These are phyloP conservation scores for Verbena officinalis DNA, from an alignment of 257 asterid species.

Conservation along the genomic window DNA sequence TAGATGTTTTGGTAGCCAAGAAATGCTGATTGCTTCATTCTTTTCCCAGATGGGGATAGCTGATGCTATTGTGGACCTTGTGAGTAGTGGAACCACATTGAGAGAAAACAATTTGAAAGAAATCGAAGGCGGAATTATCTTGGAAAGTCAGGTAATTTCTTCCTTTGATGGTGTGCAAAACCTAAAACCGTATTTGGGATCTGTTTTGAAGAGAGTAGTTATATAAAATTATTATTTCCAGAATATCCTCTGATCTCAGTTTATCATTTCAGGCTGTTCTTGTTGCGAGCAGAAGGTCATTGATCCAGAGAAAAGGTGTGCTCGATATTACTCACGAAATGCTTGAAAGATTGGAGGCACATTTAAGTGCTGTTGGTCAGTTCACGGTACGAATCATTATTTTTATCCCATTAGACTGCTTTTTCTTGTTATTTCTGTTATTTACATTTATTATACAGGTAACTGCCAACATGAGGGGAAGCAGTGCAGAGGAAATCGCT, in stretches of 20 bases:
- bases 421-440: slow-evolving; percentile 20
- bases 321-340: slow-evolving; percentile 91
- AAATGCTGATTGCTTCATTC: slow-evolving; percentile 20
- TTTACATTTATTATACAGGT: slow-evolving; percentile 51
- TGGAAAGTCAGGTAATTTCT: slow-evolving; percentile 88
- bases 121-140: slow-evolving; percentile 85
- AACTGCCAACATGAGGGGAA: slow-evolving; percentile 96
- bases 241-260: slow-evolving; percentile 26
- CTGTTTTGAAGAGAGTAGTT: slow-evolving; percentile 9
- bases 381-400: slow-evolving; percentile 66
- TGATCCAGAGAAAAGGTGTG: slow-evolving; percentile 75
- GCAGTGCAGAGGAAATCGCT: slow-evolving; percentile 92
- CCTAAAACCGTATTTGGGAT: slow-evolving; percentile 4
- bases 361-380: slow-evolving; percentile 80
- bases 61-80: slow-evolving; percentile 98
- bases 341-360: slow-evolving; percentile 98
- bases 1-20: slow-evolving; percentile 1
- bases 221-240: slow-evolving; percentile 13
- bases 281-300: slow-evolving; percentile 87
- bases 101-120: slow-evolving; percentile 92
- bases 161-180: not conserved
- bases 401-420: not conserved
- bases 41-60: slow-evolving; percentile 92
- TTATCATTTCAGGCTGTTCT: slow-evolving; percentile 75
- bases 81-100: slow-evolving; percentile 97